Conservation (phyloP, 2,329 filamentous ascomycete species). For the Exserohilum turcica region DNA sequence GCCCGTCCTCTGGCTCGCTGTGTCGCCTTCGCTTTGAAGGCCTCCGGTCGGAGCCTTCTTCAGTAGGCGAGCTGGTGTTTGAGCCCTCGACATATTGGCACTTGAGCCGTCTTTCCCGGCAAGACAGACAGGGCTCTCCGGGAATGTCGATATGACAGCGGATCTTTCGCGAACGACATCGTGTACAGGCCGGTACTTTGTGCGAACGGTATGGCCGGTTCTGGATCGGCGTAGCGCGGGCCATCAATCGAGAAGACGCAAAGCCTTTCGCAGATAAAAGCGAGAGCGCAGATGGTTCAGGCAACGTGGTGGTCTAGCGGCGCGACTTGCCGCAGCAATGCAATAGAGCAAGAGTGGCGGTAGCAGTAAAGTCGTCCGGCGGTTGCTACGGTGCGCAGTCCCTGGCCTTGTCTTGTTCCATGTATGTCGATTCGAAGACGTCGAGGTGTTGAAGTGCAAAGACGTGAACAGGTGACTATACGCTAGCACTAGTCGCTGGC, state of each 20-base stretch:
- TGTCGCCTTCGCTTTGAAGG: slow-evolving; percentile 36
- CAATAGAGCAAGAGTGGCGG: background rate
- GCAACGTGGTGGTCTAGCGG: background rate
- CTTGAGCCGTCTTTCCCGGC: slow-evolving; percentile 45
- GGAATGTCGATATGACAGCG: slow-evolving; percentile 50
- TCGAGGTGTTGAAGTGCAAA: slow-evolving; percentile 5
- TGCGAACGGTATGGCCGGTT: slow-evolving; percentile 51
- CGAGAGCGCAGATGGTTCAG: background rate
- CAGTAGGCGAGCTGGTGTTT: slow-evolving; percentile 27
- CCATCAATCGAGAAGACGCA: slow-evolving; percentile 28
- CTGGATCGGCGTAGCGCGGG: slow-evolving; percentile 40
- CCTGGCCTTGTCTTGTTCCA: background rate
- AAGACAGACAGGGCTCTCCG: slow-evolving; percentile 48
- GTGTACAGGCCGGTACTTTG: slow-evolving; percentile 50
- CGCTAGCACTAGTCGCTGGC: slow-evolving; percentile 10
- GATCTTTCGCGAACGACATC: slow-evolving; percentile 50
- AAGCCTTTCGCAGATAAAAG: background rate
- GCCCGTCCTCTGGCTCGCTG: slow-evolving; percentile 32
- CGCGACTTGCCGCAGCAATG: background rate
- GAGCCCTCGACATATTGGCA: slow-evolving; percentile 46
- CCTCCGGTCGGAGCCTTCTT: slow-evolving; percentile 29
- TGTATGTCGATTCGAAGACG: background rate
- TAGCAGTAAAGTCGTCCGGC: background rate
- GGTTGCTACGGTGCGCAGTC: background rate
- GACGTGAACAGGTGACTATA: slow-evolving; percentile 7